phyloP scores from a whole-genome alignment of 257 asterid species.

The Rauvolfia tetraphylla region DNA sequence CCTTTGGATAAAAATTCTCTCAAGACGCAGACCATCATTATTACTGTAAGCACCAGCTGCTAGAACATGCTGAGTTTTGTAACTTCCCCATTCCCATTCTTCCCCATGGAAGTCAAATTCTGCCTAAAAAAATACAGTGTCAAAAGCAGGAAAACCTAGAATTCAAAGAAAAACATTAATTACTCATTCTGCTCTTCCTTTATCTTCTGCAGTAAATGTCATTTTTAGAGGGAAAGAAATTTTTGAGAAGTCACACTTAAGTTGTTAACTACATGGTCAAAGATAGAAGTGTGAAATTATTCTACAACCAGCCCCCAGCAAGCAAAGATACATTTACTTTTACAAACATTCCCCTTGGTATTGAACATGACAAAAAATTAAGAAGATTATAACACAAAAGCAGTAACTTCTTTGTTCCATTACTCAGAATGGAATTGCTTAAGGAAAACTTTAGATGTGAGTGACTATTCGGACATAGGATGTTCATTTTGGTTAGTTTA shows the following conservation, averaged over 20 bases:
- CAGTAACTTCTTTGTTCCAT: background rate
- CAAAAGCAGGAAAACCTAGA: background rate
- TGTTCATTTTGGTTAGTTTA: background rate
- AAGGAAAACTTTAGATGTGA: background rate
- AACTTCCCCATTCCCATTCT: conserved; percentile 99
- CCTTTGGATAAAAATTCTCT: conserved; percentile 87
- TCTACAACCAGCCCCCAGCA: background rate
- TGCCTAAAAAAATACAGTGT: conserved; percentile 46
- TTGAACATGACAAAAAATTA: background rate
- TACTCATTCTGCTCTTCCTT: background rate
- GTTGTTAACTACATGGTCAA: background rate
- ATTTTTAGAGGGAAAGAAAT: background rate
- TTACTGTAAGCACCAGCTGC: conserved; percentile 98
- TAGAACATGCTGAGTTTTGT: conserved; percentile 86
- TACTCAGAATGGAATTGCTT: background rate
- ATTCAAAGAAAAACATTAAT: background rate
- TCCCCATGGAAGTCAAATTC: conserved; percentile 97
- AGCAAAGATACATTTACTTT: background rate
- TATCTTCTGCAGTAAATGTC: background rate
- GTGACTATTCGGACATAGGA: background rate
- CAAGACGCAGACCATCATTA: conserved; percentile 95
- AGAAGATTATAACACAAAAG: background rate
- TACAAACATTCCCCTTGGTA: too few relatives aligned
- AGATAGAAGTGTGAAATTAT: background rate
- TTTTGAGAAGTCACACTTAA: background rate